Evolutionary conservation across 2,329 filamentous ascomycete genomes (phyloP).

Genomic region (Juglanconis oblonga): DNA sequence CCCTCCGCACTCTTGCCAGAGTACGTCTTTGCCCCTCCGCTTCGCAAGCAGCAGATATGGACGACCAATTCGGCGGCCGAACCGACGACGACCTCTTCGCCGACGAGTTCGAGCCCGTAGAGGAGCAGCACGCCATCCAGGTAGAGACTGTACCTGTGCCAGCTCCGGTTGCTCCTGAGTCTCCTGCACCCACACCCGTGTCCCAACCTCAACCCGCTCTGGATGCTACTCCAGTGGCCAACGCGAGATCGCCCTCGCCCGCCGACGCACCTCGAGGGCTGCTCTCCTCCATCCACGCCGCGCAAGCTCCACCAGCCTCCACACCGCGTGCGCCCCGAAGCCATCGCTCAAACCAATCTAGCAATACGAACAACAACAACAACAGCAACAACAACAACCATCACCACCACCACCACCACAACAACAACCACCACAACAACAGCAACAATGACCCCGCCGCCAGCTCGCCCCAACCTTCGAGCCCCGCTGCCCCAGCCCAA

Average conservation of each 20-base stretch:
- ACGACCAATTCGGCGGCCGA: slow-evolving; percentile 59
- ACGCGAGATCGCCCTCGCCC: neutral
- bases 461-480: slow-evolving; percentile 14
- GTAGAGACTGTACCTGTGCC: slow-evolving; percentile 18
- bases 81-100: slow-evolving; percentile 63
- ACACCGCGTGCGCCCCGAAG: slow-evolving; percentile 17
- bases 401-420: slow-evolving; percentile 19
- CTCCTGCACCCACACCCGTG: slow-evolving; percentile 5
- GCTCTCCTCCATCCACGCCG: slow-evolving; percentile 20
- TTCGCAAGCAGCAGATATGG: slow-evolving; percentile 39
- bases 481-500: slow-evolving; percentile 20
- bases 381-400: slow-evolving; percentile 9
- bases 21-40: neutral
- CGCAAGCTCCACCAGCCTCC: slow-evolving; percentile 15
- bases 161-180: slow-evolving; percentile 7
- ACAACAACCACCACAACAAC: slow-evolving; percentile 9
- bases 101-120: slow-evolving; percentile 59
- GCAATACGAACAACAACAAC: slow-evolving; percentile 5
- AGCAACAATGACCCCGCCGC: slow-evolving; percentile 4
- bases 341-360: slow-evolving; percentile 13
- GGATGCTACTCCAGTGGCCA: neutral
- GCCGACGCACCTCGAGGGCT: slow-evolving; percentile 10
- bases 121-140: slow-evolving; percentile 16
- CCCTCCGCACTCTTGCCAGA: no score
- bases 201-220: slow-evolving; percentile 5